Evolutionary conservation across 2,329 filamentous ascomycete genomes (phyloP).

Genomic region (Arachnopeziza araneosa): DNA sequence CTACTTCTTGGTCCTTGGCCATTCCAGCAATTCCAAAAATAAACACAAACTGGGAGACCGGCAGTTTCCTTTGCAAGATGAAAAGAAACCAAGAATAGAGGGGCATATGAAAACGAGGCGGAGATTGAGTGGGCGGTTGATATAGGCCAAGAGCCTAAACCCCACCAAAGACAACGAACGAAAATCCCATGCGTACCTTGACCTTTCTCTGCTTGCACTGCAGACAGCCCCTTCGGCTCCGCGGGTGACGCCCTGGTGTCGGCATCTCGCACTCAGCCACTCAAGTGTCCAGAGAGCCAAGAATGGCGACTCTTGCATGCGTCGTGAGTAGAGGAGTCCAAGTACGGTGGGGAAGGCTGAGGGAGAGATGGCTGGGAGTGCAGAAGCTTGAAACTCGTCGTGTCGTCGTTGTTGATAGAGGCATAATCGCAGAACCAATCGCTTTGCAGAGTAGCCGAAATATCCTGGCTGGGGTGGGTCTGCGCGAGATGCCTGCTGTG

Average conservation of each 20-base stretch:
- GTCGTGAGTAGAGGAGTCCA: neutral
- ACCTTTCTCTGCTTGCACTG: constrained; percentile 26
- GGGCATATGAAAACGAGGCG: no score
- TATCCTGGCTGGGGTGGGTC: neutral
- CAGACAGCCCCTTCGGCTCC: constrained; percentile 23
- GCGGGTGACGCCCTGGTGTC: constrained; percentile 10
- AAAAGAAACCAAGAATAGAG: no score
- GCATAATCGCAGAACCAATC: neutral
- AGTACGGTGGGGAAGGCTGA: neutral
- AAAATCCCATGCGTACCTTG: constrained; percentile 18
- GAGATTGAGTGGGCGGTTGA: no score
- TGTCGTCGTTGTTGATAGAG: neutral
- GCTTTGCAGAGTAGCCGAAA: neutral
- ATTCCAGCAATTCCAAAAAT: constrained; percentile 8
- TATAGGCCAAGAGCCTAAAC: no score
- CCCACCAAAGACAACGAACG: neutral
- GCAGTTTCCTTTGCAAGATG: no score
- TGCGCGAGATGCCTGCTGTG: no score
- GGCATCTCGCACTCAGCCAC: neutral
- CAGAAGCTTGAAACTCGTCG: neutral
- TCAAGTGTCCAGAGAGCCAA: neutral
- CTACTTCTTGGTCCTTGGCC: no score
- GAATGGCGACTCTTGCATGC: neutral
- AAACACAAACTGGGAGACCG: no score
- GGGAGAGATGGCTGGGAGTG: neutral